These are phyloP conservation scores for Pleurotus tuoliensis DNA, from an alignment of 768 basidiomycete genomes.

Conservation along the genomic window DNA sequence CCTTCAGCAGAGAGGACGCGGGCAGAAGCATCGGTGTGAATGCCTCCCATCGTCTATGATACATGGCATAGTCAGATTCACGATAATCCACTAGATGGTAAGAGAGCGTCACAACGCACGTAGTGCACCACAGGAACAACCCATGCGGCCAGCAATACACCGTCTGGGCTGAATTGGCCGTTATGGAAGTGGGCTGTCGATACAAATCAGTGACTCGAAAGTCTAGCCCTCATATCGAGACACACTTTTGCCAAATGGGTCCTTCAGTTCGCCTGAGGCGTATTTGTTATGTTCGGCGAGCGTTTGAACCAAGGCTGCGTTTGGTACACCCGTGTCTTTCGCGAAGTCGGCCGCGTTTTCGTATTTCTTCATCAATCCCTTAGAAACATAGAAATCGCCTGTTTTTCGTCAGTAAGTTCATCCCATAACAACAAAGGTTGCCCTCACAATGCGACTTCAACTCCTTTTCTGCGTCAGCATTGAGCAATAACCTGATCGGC, in stretches of 20 bases:
- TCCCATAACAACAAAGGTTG: background rate
- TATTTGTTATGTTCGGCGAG: constrained; percentile 13
- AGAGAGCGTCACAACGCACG: constrained; percentile 4
- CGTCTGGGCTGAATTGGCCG: constrained; percentile 10
- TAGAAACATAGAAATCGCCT: constrained; percentile 23
- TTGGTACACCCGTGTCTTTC: constrained; percentile 11
- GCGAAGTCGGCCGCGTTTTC: constrained; percentile 16
- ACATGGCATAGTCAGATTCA: background rate
- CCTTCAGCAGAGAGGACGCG: constrained; percentile 15
- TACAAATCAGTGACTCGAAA: background rate
- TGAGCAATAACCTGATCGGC: constrained; percentile 19
- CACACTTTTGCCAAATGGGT: constrained; percentile 14
- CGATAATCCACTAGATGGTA: background rate
- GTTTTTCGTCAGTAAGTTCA: background rate
- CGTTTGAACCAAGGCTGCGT: constrained; percentile 11
- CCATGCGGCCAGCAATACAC: constrained; percentile 17
- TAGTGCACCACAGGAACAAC: constrained; percentile 25
- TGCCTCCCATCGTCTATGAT: constrained; percentile 23
- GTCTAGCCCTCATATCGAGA: background rate
- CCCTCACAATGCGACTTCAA: constrained; percentile 17
- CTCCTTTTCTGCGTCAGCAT: constrained; percentile 15
- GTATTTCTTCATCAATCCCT: constrained; percentile 21
- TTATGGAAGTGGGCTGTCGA: constrained; percentile 10
- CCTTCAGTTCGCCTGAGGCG: constrained; percentile 13
- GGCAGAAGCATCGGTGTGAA: constrained; percentile 16